These are phyloP conservation scores for Rosellinia necatrix DNA, from an alignment of 2,329 filamentous ascomycete species.

Conservation along the genomic window DNA sequence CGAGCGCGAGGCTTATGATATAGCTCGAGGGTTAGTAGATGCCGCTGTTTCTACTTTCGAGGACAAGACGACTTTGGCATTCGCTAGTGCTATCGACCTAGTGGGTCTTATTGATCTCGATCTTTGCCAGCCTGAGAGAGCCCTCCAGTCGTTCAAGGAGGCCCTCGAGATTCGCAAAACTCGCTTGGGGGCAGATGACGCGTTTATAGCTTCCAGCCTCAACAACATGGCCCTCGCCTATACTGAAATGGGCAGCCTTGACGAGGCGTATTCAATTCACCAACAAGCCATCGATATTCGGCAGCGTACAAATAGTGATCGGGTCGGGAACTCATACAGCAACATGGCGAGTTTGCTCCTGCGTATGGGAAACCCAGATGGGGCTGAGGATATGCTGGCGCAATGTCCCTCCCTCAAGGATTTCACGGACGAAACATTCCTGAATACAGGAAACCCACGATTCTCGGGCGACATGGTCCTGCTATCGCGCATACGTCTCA, in stretches of 20 bases:
- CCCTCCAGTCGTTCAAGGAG: constrained; percentile 32
- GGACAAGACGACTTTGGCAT: constrained; percentile 33
- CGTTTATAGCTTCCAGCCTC: constrained; percentile 39
- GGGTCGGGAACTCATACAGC: constrained; percentile 46
- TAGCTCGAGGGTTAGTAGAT: constrained; percentile 33
- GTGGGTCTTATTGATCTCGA: constrained; percentile 41
- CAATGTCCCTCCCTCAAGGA: constrained; percentile 42
- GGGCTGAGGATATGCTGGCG: constrained; percentile 42
- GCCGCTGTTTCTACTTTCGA: constrained; percentile 34
- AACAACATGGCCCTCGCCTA: constrained; percentile 42
- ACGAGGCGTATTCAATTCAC: constrained; percentile 37
- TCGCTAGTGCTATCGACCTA: constrained; percentile 40
- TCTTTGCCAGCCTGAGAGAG: constrained; percentile 31
- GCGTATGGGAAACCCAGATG: constrained; percentile 41
- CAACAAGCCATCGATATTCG: constrained; percentile 41
- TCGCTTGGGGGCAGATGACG: constrained; percentile 31
- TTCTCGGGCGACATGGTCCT: constrained; percentile 38
- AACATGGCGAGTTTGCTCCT: constrained; percentile 45
- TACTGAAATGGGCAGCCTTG: constrained; percentile 41
- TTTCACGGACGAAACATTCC: constrained; percentile 45
- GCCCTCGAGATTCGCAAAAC: constrained; percentile 35
- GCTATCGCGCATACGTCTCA: constrained; percentile 34
- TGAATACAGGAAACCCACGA: constrained; percentile 39
- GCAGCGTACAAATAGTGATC: constrained; percentile 37
- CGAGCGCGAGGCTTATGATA: constrained; percentile 38